A percentile compares a stretch with the other conserved stretches of the same genome.
These are phyloP conservation scores for Dothiorella sarmentorum DNA, from an alignment of 2,329 filamentous ascomycete species.

Conservation along the genomic window DNA sequence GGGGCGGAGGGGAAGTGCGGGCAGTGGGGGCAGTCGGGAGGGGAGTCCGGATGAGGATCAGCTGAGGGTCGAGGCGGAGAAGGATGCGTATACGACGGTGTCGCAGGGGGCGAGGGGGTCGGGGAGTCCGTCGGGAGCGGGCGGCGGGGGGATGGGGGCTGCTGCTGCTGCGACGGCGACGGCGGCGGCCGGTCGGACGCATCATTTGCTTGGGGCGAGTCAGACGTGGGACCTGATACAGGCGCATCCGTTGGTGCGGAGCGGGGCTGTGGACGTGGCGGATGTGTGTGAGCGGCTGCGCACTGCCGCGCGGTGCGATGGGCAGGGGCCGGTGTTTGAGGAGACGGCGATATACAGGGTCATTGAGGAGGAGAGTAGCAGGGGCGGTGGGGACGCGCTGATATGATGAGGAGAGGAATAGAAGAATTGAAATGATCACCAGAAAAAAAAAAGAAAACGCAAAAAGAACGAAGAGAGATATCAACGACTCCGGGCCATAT, in stretches of 20 bases:
- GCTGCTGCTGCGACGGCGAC: conserved; percentile 43
- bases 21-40: not conserved
- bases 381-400: conserved; percentile 70
- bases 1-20: not conserved
- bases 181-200: conserved; percentile 23
- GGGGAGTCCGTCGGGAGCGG: not conserved
- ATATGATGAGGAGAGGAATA: conserved; percentile 49
- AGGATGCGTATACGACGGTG: conserved; percentile 7
- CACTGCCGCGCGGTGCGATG: conserved; percentile 73
- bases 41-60: not conserved
- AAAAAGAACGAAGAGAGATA: not conserved
- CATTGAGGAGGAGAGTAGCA: conserved; percentile 71
- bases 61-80: not conserved
- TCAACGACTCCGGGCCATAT: no score
- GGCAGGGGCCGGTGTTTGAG: conserved; percentile 80
- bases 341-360: conserved; percentile 69
- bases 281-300: conserved; percentile 78
- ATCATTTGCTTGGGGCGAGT: conserved; percentile 62
- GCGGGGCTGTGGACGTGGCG: conserved; percentile 75
- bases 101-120: not conserved
- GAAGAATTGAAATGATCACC: not conserved
- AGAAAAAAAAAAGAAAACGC: not conserved
- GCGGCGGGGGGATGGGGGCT: not conserved
- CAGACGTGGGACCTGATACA: conserved; percentile 91
- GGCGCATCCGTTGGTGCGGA: conserved; percentile 70